These are phyloP conservation scores for Ziziphus jujuba DNA, from an alignment of 306 rosid species.

Conservation along the genomic window DNA sequence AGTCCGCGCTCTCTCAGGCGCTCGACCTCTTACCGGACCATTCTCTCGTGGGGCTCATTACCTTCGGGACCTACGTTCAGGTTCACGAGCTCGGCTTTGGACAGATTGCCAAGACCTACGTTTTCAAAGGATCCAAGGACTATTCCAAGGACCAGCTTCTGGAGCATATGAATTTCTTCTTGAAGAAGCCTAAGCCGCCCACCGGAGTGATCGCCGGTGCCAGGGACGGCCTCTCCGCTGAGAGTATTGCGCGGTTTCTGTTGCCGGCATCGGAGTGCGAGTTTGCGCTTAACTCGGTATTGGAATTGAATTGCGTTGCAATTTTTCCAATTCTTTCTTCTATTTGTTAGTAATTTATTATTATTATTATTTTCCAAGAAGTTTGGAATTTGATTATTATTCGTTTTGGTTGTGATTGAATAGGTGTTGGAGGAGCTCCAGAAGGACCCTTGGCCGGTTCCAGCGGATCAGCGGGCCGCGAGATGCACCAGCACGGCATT, in stretches of 20 bases:
- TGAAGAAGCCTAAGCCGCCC: slow-evolving; percentile 67
- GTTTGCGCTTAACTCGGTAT: slow-evolving; percentile 76
- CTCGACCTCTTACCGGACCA: slow-evolving; percentile 78
- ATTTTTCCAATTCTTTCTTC: too few relatives aligned
- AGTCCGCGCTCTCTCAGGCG: slow-evolving; percentile 74
- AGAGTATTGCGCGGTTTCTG: slow-evolving; percentile 79
- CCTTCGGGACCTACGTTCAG: slow-evolving; percentile 75
- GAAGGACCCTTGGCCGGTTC: slow-evolving; percentile 92
- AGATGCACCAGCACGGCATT: slow-evolving; percentile 92
- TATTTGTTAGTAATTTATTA: not conserved
- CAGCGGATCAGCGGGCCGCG: slow-evolving; percentile 73
- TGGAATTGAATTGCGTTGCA: not conserved
- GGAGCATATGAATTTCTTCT: slow-evolving; percentile 83
- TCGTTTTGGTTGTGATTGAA: not conserved
- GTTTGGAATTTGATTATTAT: not conserved
- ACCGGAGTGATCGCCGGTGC: slow-evolving; percentile 89
- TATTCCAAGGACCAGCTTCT: slow-evolving; percentile 77
- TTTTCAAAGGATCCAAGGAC: slow-evolving; percentile 81
- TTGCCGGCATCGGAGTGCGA: slow-evolving; percentile 83
- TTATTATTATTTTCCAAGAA: not conserved
- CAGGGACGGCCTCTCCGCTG: slow-evolving; percentile 74
- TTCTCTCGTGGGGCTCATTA: slow-evolving; percentile 80
- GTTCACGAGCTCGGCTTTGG: slow-evolving; percentile 92
- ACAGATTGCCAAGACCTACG: slow-evolving; percentile 66
- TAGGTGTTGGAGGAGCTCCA: slow-evolving; percentile 94